A percentile compares a stretch with the other conserved stretches of the same genome.
Evolutionary conservation across 2,329 filamentous ascomycete genomes (phyloP).

Genomic region (Stemphylium beticola): DNA sequence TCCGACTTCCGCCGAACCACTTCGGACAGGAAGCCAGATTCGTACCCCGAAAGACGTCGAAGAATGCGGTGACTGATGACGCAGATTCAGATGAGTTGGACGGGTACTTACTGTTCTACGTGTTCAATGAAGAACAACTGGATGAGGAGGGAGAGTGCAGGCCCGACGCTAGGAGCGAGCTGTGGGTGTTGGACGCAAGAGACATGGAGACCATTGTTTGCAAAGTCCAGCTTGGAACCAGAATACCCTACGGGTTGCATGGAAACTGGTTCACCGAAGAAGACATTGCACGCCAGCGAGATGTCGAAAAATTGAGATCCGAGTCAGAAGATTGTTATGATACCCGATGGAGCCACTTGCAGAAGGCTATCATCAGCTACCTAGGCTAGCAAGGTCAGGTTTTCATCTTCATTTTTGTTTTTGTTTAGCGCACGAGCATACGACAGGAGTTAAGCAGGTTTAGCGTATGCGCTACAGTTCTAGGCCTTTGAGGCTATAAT

Average conservation of each 20-base stretch:
- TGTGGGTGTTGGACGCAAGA: slow-evolving; percentile 72
- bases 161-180: slow-evolving; percentile 58
- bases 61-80: not conserved
- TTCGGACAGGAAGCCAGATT: slow-evolving; percentile 73
- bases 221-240: slow-evolving; percentile 65
- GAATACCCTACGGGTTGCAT: slow-evolving; percentile 72
- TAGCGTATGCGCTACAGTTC: not conserved
- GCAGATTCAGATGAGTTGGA: slow-evolving; percentile 61
- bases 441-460: not conserved
- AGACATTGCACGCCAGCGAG: slow-evolving; percentile 40
- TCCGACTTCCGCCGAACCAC: slow-evolving; percentile 65
- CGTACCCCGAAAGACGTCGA: slow-evolving; percentile 52
- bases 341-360: slow-evolving; percentile 16
- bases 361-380: slow-evolving; percentile 15
- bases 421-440: not conserved
- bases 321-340: slow-evolving; percentile 14
- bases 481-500: not conserved
- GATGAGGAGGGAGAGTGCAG: slow-evolving; percentile 57
- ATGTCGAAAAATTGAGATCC: slow-evolving; percentile 29
- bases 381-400: slow-evolving; percentile 13
- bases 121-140: slow-evolving; percentile 72
- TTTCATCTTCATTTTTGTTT: not conserved
- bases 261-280: slow-evolving; percentile 49
- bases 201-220: slow-evolving; percentile 67
- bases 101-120: slow-evolving; percentile 71